These are phyloP conservation scores for Conticribra guillardii DNA, from an alignment of 108 stramenopile genomes.

Conservation along the genomic window DNA sequence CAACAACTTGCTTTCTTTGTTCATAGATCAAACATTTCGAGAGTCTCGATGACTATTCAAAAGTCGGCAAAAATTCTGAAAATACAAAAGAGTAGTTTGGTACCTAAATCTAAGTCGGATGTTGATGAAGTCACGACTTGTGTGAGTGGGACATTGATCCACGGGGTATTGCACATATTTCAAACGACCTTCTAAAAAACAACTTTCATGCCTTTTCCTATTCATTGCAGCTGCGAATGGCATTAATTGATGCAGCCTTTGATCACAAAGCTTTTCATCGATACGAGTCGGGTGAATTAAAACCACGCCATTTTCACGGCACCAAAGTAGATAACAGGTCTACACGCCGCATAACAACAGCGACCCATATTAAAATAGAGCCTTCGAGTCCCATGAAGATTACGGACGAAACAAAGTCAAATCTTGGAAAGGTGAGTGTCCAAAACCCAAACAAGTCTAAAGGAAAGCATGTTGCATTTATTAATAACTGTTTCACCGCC, in stretches of 20 bases:
- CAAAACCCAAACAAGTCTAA: too few species aligned
- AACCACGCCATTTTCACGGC: slow-evolving; percentile 30
- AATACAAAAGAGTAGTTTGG: slow-evolving; percentile 26
- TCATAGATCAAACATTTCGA: slow-evolving; percentile 31
- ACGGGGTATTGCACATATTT: too few species aligned
- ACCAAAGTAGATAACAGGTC: slow-evolving; percentile 4
- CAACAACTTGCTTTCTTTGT: too few species aligned
- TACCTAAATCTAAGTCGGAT: slow-evolving; percentile 56
- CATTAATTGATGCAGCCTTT: slow-evolving; percentile 60
- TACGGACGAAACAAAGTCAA: slow-evolving; percentile 53
- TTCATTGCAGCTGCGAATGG: slow-evolving; percentile 34
- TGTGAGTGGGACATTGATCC: slow-evolving; percentile 17
- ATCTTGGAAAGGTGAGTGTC: slow-evolving; percentile 62
- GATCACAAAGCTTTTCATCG: slow-evolving; percentile 60
- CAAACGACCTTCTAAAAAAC: too few species aligned
- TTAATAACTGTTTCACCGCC: not conserved
- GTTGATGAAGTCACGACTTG: slow-evolving; percentile 63
- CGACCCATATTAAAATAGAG: slow-evolving; percentile 36
- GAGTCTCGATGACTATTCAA: slow-evolving; percentile 21
- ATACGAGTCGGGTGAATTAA: slow-evolving; percentile 60
- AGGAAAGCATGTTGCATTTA: too few species aligned
- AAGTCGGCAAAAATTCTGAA: slow-evolving; percentile 7
- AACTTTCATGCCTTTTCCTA: too few species aligned
- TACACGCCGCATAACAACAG: slow-evolving; percentile 1
- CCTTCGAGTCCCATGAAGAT: slow-evolving; percentile 55